Evolutionary conservation across 2,329 filamentous ascomycete species (phyloP), one percentile per base, ranked within the genome.

Genomic region (Aspergillus phoenicis): DNA sequence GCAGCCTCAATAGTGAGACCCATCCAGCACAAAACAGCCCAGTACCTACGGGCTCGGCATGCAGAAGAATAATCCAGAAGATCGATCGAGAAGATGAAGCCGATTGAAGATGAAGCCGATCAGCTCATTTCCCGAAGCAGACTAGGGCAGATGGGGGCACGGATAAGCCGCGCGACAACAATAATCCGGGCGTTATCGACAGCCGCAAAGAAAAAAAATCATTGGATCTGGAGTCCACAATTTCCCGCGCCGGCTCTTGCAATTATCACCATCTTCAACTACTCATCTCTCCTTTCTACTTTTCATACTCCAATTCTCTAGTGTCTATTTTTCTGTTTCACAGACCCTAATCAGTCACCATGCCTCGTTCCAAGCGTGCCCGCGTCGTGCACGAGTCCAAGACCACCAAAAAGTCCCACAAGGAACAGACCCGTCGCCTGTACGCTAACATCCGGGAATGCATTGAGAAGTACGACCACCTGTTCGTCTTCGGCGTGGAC

Each of bases 291-390:
- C 28, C 41, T 24, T 45, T 24, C 8, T 6, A 5, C 38, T 15
- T 10, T 20, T 20, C 24, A 24, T 30, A 17, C 20, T 8, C 24
- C 48, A n/a, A 10, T 17, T 2, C 26, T 59, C 22, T 53, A 11
- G 10, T 41, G 5, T 10, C 24, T 4, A 7, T 3, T 26, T 26
- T 26, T 26, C 24, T 26, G 24, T 26, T 48, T 5, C 22, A 47
- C 49, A 20, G n/a, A 20, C 6, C 30, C 3, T 33, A 55, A 58
- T 57, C 54, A 22, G 22, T 59, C 69, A 84, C 66, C 67, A 99
- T 99, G 95, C 95, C 95, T 76, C 93, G 96, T 83, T 98, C 95
- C 66, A 98, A 95, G 85, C 91, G 95, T 80, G 85, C 90, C 71
- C 94, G 89, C 80, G 84, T 96, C 78, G 87, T 96, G 70, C 90